Percentiles rank a stretch among this genome's conserved stretches.
Evolutionary conservation across 768 basidiomycete species (phyloP).

Genomic region (Boletellus ananiceps): DNA sequence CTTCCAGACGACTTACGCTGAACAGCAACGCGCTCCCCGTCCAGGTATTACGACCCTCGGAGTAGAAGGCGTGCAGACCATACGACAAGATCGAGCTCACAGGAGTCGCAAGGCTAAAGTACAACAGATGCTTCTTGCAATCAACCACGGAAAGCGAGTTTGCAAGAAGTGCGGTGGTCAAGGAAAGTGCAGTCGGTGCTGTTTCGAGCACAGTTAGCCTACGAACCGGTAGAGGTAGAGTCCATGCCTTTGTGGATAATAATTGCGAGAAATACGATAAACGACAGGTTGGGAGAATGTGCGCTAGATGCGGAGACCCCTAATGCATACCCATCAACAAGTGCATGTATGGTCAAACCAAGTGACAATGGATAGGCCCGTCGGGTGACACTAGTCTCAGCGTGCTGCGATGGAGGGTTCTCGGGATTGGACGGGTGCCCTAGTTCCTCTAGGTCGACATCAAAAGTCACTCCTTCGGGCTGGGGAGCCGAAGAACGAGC

Average conservation of each 20-base stretch:
- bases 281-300: conserved; percentile 50
- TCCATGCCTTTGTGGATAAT: conserved; percentile 80
- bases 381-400: conserved; percentile 25
- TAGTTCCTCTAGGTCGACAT: conserved; percentile 58
- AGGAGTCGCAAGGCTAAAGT: conserved; percentile 85
- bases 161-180: conserved; percentile 81
- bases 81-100: conserved; percentile 77
- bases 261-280: conserved; percentile 88
- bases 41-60: conserved; percentile 42
- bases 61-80: conserved; percentile 48
- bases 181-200: conserved; percentile 90
- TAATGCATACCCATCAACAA: conserved; percentile 89
- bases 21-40: conserved; percentile 77
- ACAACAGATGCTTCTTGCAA: conserved; percentile 68
- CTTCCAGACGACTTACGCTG: conserved; percentile 52
- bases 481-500: conserved; percentile 15
- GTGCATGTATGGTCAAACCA: conserved; percentile 81
- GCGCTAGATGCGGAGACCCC: conserved; percentile 64
- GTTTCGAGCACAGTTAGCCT: conserved; percentile 9
- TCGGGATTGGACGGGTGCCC: conserved; percentile 34
- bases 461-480: conserved; percentile 37
- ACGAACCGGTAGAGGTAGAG: background rate
- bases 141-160: conserved; percentile 61
- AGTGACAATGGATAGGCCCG: conserved; percentile 71
- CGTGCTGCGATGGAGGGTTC: conserved; percentile 5